phyloP scores from a whole-genome alignment of 371 early-diverging fungal genomes.

The Funneliformis caledonium region DNA sequence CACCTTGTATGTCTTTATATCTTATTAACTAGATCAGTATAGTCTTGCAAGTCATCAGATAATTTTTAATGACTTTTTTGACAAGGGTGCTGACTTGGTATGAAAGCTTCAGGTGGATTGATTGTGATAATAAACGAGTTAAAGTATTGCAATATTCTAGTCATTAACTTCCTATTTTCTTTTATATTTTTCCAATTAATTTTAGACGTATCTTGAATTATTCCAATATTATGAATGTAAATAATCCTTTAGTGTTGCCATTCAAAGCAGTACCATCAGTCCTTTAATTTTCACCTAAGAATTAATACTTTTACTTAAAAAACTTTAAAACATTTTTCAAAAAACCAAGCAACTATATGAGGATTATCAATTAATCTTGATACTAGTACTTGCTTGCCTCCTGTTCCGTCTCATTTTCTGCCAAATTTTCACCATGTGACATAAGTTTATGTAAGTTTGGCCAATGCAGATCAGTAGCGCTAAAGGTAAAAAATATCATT shows the following conservation, averaged over 20 bases:
- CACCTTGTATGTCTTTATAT: conserved; percentile 5
- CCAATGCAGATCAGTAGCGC: too few species aligned
- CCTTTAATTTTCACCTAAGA: not conserved
- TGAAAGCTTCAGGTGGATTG: not conserved
- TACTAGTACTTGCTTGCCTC: not conserved
- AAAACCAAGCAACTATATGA: not conserved
- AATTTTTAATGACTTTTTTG: too few species aligned
- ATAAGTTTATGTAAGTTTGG: conserved; percentile 24
- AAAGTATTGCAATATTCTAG: not conserved
- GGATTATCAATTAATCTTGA: not conserved
- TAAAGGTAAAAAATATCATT: too few species aligned
- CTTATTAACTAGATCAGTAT: too few species aligned
- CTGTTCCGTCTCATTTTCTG: not conserved
- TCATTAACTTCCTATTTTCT: conserved; percentile 4
- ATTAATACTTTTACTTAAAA: not conserved
- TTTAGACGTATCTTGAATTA: not conserved
- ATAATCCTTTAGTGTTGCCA: not conserved
- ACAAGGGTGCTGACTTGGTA: not conserved
- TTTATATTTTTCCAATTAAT: conserved; percentile 7
- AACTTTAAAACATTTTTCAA: not conserved
- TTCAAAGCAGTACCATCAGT: not conserved
- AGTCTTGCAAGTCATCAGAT: conserved; percentile 9
- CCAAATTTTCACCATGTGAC: too few species aligned
- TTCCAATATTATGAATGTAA: not conserved
- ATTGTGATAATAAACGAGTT: not conserved